Evolutionary conservation across 2,329 filamentous ascomycete genomes (phyloP).

Genomic region (Colletotrichum cordylinicola): DNA sequence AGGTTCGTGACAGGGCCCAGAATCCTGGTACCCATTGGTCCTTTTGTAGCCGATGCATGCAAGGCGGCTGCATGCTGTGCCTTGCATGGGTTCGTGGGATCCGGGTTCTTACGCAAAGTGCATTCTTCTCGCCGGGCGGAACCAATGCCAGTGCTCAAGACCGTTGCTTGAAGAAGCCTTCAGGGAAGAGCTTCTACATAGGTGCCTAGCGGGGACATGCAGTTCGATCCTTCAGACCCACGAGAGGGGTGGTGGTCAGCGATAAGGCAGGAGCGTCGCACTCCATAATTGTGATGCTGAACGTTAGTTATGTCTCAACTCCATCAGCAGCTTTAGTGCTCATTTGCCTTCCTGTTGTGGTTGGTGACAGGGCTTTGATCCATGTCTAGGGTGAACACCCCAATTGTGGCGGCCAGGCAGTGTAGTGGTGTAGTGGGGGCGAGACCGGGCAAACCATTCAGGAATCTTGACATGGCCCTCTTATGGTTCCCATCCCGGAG

Average conservation of each 20-base stretch:
- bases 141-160: not conserved
- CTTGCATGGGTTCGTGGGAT: slow-evolving; percentile 2
- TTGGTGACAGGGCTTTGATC: not conserved
- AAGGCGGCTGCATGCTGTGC: not conserved
- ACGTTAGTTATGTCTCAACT: not conserved
- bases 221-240: not conserved
- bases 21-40: not conserved
- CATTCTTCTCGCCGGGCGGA: not conserved
- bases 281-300: not conserved
- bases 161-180: not conserved
- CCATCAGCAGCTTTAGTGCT: not conserved
- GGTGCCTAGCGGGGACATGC: not conserved
- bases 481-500: not conserved
- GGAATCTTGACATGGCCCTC: not conserved
- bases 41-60: slow-evolving; percentile 3
- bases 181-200: not conserved
- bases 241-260: slow-evolving; percentile 9
- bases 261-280: not conserved
- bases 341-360: not conserved
- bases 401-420: not conserved
- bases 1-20: not conserved
- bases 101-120: not conserved
- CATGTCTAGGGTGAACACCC: not conserved
- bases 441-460: not conserved
- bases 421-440: not conserved